Evolutionary conservation across 352 stramenopile genomes (phyloP).

Genomic region (Pythium dissotocum): DNA sequence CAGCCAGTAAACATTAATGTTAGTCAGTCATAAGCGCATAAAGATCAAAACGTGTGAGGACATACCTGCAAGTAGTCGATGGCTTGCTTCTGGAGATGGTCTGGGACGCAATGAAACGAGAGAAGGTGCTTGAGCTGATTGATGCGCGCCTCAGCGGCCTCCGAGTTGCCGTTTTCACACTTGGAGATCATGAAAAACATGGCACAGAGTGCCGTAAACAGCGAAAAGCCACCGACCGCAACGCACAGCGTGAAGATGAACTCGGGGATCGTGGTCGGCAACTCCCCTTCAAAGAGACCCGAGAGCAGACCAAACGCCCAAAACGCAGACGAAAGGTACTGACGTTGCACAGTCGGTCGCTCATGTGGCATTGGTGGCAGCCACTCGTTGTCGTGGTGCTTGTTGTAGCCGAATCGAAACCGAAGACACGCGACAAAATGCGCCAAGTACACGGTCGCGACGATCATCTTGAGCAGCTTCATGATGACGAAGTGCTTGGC

Average conservation of each 20-base stretch:
- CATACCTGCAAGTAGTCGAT: slow-evolving; percentile 66
- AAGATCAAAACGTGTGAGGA: slow-evolving; percentile 4
- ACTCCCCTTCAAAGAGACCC: slow-evolving; percentile 68
- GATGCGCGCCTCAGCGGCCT: slow-evolving; percentile 60
- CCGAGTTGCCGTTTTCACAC: slow-evolving; percentile 63
- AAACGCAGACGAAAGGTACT: slow-evolving; percentile 59
- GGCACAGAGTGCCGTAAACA: slow-evolving; percentile 68
- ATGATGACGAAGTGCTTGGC: slow-evolving; percentile 58
- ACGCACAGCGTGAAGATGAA: slow-evolving; percentile 72
- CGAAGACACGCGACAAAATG: slow-evolving; percentile 62
- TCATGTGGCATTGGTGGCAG: slow-evolving; percentile 34
- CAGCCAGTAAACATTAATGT: not conserved
- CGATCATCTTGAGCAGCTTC: slow-evolving; percentile 39
- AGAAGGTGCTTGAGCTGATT: slow-evolving; percentile 77
- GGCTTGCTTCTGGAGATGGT: slow-evolving; percentile 53
- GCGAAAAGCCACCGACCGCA: slow-evolving; percentile 62
- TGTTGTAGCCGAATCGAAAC: slow-evolving; percentile 60
- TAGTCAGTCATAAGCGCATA: not conserved
- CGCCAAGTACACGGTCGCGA: slow-evolving; percentile 51
- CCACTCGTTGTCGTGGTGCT: slow-evolving; percentile 50
- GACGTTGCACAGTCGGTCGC: slow-evolving; percentile 28
- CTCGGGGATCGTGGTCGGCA: slow-evolving; percentile 45
- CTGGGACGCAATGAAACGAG: slow-evolving; percentile 63
- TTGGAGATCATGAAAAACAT: slow-evolving; percentile 85
- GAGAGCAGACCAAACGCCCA: slow-evolving; percentile 71